phyloP scores from a whole-genome alignment of 176 grass and related monocot species.

The Eragrostis nindensis region DNA sequence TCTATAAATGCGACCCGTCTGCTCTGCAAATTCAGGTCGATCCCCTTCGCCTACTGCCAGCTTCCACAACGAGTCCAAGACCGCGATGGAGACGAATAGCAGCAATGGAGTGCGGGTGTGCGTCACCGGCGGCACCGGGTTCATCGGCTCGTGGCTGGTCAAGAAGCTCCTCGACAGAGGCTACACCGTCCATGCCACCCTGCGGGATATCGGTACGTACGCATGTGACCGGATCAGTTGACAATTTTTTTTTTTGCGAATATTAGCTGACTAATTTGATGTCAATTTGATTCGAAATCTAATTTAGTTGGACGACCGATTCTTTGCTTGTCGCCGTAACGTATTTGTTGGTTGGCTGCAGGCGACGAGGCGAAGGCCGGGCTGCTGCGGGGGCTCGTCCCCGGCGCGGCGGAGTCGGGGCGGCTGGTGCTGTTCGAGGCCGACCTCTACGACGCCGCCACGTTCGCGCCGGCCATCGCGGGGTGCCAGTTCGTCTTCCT shows the following conservation, averaged over 20 bases:
- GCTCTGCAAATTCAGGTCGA: too few relatives aligned
- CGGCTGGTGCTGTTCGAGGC: not conserved
- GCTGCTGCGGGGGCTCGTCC: conserved; percentile 38
- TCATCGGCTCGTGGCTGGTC: conserved; percentile 52
- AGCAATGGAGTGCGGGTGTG: conserved; percentile 24
- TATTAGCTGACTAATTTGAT: too few relatives aligned
- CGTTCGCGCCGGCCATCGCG: conserved; percentile 42
- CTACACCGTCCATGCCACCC: conserved; percentile 48
- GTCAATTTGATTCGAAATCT: too few relatives aligned
- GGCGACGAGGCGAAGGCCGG: conserved; percentile 42
- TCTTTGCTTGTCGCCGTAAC: too few relatives aligned
- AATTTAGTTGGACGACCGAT: too few relatives aligned
- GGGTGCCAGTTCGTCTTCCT: conserved; percentile 62
- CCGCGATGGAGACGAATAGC: not conserved
- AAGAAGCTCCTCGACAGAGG: conserved; percentile 48
- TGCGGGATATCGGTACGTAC: conserved; percentile 36
- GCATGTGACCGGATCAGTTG: too few relatives aligned
- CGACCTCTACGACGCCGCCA: conserved; percentile 28
- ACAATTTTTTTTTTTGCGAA: too few relatives aligned
- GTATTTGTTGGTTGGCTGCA: not conserved
- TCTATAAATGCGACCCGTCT: too few relatives aligned
- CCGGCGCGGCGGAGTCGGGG: conserved; percentile 37
- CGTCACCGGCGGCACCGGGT: conserved; percentile 51
- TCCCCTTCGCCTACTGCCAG: too few relatives aligned
- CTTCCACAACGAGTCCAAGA: too few relatives aligned